Conservation (phyloP, 768 basidiomycete species). For the Phylloporus arenicola region DNA sequence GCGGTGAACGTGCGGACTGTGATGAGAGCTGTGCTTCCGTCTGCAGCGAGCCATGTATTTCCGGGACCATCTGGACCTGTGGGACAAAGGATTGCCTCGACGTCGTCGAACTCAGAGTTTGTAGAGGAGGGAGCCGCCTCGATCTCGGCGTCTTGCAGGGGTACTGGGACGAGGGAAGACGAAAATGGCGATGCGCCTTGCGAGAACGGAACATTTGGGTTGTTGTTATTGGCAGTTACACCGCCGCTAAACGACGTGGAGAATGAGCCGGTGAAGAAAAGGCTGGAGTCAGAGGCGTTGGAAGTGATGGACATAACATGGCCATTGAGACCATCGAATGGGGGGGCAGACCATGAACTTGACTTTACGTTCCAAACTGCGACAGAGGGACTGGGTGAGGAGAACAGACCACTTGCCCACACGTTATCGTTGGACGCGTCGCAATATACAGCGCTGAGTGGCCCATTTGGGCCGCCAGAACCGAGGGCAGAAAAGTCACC, state of each 20-base stretch:
- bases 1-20: constrained; percentile 72
- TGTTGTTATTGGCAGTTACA: constrained; percentile 53
- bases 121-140: constrained; percentile 61
- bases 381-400: constrained; percentile 59
- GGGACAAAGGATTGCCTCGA: constrained; percentile 78
- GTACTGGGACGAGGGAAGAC: constrained; percentile 81
- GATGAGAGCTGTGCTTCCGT: constrained; percentile 65
- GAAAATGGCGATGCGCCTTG: constrained; percentile 80
- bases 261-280: constrained; percentile 91
- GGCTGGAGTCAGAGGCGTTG: constrained; percentile 61
- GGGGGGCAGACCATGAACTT: constrained; percentile 67
- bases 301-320: constrained; percentile 72
- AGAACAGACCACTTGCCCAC: constrained; percentile 78
- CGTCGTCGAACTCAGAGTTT: constrained; percentile 54
- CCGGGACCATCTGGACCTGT: constrained; percentile 73
- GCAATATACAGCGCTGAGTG: constrained; percentile 71
- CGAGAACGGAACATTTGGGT: constrained; percentile 83
- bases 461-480: constrained; percentile 66
- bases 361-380: constrained; percentile 65
- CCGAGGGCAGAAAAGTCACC: constrained; percentile 58
- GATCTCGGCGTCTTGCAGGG: constrained; percentile 52
- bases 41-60: constrained; percentile 79
- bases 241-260: constrained; percentile 62
- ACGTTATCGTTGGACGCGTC: constrained; percentile 59
- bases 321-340: constrained; percentile 73